phyloP scores from a whole-genome alignment of 768 basidiomycete species.

The Russula griseocarnosa region DNA sequence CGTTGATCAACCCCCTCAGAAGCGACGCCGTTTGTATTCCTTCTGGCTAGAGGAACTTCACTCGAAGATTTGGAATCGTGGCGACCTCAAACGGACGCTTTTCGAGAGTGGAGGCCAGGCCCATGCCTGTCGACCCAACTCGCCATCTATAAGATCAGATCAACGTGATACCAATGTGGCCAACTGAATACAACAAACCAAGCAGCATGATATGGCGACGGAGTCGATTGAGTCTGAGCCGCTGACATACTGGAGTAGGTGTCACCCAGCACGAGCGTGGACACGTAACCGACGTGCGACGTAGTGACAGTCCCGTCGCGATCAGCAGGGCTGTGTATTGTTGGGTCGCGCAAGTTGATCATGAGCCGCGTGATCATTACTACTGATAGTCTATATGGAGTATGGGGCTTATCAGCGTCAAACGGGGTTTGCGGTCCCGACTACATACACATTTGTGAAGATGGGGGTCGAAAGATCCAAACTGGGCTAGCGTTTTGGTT shows the following conservation, averaged over 20 bases:
- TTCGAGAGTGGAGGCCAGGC: too few relatives aligned
- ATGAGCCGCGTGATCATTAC: conserved; percentile 24
- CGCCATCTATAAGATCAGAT: background rate
- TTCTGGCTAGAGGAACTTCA: too few relatives aligned
- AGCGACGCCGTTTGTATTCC: too few relatives aligned
- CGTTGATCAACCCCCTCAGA: too few relatives aligned
- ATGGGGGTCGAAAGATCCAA: background rate
- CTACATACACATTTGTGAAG: conserved; percentile 22
- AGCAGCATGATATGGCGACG: background rate
- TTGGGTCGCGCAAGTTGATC: conserved; percentile 24
- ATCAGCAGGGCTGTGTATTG: background rate
- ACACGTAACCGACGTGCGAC: background rate
- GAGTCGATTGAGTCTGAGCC: background rate
- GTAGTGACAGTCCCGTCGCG: background rate
- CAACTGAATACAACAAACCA: background rate
- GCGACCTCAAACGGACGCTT: too few relatives aligned
- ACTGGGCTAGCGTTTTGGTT: background rate
- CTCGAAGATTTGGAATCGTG: too few relatives aligned
- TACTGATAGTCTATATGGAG: conserved; percentile 11
- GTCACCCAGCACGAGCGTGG: conserved; percentile 1
- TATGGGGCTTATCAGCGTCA: background rate
- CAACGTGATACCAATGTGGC: background rate
- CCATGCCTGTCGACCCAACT: too few relatives aligned
- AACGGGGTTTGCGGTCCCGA: background rate
- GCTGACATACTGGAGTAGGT: too few relatives aligned